Conservation (phyloP, 2,329 filamentous ascomycete species). For the Colletotrichum sp. region DNA sequence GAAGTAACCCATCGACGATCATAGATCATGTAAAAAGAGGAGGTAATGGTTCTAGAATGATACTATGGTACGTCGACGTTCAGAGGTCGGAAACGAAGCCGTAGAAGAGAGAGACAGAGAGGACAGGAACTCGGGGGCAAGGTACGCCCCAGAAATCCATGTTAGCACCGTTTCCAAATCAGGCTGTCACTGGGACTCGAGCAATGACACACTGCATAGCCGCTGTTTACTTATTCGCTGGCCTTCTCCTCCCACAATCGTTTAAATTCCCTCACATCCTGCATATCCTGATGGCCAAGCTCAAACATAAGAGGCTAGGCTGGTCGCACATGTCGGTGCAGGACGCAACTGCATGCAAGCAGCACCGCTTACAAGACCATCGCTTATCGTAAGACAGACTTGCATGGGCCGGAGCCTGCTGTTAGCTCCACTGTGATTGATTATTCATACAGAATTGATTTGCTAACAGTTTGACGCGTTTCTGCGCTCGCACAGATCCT, state of each 20-base stretch:
- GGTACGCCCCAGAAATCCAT: background rate
- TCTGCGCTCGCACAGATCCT: background rate
- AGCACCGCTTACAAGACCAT: background rate
- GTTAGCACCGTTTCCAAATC: background rate
- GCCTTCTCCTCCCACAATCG: background rate
- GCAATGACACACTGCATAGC: background rate
- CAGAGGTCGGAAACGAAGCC: background rate
- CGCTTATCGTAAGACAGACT: background rate
- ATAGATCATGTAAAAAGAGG: no score
- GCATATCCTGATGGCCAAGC: background rate
- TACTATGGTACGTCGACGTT: no score
- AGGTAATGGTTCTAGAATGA: no score
- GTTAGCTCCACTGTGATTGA: background rate
- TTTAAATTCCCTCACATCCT: background rate
- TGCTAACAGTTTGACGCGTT: background rate
- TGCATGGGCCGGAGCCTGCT: background rate
- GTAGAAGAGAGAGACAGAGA: background rate
- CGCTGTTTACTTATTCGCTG: background rate
- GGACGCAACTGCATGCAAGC: background rate
- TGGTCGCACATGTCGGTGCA: background rate
- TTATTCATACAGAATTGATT: background rate
- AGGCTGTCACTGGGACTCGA: background rate
- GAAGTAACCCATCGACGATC: no score
- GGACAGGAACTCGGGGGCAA: background rate
- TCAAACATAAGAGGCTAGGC: background rate